Evolutionary conservation across 129 eudicot genomes (phyloP).

Genomic region (Ambrosia trifida): DNA sequence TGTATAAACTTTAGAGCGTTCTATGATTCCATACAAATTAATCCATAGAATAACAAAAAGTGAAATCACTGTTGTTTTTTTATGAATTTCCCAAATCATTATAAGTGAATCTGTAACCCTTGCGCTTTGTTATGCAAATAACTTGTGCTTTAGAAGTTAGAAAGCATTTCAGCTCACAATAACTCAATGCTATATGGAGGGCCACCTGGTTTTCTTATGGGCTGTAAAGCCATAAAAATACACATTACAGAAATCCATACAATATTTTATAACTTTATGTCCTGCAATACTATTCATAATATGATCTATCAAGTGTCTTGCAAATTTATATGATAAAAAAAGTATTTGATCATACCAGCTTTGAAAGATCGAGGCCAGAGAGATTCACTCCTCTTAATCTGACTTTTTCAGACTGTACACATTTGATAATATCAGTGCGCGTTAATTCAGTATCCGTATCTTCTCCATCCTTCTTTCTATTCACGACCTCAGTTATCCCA

Average conservation of each 20-base stretch:
- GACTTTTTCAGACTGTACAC: constrained; percentile 87
- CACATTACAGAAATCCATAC: not conserved
- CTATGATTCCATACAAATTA: not conserved
- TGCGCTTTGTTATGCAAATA: too few relatives aligned
- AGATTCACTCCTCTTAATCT: constrained; percentile 89
- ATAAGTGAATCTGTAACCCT: too few relatives aligned
- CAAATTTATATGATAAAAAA: not conserved
- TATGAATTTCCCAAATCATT: too few relatives aligned
- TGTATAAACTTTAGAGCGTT: not conserved
- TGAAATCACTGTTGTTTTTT: too few relatives aligned
- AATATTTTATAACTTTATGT: constrained; percentile 7
- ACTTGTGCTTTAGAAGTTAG: too few relatives aligned
- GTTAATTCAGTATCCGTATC: constrained; percentile 76
- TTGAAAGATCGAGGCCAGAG: constrained; percentile 94
- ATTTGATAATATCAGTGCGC: constrained; percentile 82
- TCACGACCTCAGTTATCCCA: constrained; percentile 54
- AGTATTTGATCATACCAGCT: constrained; percentile 58
- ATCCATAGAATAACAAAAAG: too few relatives aligned
- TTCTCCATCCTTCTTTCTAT: constrained; percentile 66
- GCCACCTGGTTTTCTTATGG: too few relatives aligned
- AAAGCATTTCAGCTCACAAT: too few relatives aligned
- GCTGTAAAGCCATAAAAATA: not conserved
- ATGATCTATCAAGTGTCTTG: constrained; percentile 13
- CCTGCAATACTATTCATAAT: constrained; percentile 1
- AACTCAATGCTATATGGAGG: too few relatives aligned